A percentile compares a stretch with the other conserved stretches of the same genome.
phyloP scores from a whole-genome alignment of 805 yeast species.

The Metschnikowia dekortorum region DNA sequence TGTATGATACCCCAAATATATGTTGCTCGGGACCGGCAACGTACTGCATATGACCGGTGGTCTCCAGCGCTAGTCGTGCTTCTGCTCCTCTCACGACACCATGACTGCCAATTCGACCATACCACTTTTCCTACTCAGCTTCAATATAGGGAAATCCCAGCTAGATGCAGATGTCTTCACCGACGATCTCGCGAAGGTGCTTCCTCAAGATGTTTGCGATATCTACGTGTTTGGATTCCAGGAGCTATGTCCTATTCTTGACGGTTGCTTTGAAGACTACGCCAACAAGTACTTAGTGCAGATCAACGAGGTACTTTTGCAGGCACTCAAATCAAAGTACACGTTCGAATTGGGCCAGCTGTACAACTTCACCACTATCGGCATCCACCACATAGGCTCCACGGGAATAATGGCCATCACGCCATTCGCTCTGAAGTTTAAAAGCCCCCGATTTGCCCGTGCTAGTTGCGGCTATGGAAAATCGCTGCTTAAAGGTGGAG shows the following conservation, averaged over 20 bases:
- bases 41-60: not conserved
- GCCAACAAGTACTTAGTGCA: conserved; percentile 36
- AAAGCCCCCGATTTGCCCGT: conserved; percentile 23
- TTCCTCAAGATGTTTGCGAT: conserved; percentile 36
- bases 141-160: conserved; percentile 51
- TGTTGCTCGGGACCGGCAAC: not conserved
- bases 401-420: conserved; percentile 51
- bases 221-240: conserved; percentile 62
- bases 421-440: conserved; percentile 34
- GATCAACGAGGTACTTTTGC: conserved; percentile 32
- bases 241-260: conserved; percentile 55
- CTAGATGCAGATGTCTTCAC: conserved; percentile 32
- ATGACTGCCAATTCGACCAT: conserved; percentile 7
- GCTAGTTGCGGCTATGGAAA: conserved; percentile 53
- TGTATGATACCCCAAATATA: no score
- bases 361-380: conserved; percentile 38
- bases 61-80: not conserved
- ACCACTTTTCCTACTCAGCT: conserved; percentile 40
- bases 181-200: conserved; percentile 21
- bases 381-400: conserved; percentile 50
- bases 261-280: conserved; percentile 42
- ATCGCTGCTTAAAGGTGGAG: conserved; percentile 74
- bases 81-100: not conserved
- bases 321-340: conserved; percentile 33
- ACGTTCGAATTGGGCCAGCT: conserved; percentile 9